A percentile compares a stretch with the other conserved stretches of the same genome.
These are phyloP conservation scores for Bidens hawaiensis DNA, from an alignment of 140 eudicot species.

Conservation along the genomic window DNA sequence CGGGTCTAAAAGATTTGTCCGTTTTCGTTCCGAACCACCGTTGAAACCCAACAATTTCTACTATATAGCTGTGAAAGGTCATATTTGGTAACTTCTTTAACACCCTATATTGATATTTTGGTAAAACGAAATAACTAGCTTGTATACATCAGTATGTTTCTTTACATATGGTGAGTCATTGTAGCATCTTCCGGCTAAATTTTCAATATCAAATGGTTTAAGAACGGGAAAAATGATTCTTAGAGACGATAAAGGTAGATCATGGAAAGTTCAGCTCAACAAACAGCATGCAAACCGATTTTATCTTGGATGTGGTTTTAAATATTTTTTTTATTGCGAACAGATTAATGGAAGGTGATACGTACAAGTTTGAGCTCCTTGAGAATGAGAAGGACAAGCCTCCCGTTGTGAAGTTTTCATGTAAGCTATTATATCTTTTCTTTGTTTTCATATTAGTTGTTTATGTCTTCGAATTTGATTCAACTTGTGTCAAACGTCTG, in stretches of 20 bases:
- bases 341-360: slow-evolving; percentile 18
- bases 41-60: too few species aligned
- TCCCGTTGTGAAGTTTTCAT: slow-evolving; percentile 13
- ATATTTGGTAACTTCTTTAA: slow-evolving; percentile 16
- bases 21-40: too few species aligned
- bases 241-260: slow-evolving; percentile 10
- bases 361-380: slow-evolving; percentile 22
- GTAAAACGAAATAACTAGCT: neutral
- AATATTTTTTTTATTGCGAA: slow-evolving; percentile 1
- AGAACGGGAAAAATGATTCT: slow-evolving; percentile 14
- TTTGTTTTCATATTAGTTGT: neutral
- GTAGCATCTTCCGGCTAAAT: slow-evolving; percentile 7
- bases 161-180: neutral
- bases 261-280: slow-evolving; percentile 1
- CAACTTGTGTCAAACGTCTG: neutral
- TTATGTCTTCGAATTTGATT: neutral
- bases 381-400: too few species aligned
- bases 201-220: slow-evolving; percentile 19
- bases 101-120: neutral
- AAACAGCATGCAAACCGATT: neutral
- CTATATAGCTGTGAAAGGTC: neutral
- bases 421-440: neutral
- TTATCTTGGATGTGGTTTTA: neutral
- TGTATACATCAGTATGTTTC: neutral
- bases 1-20: too few species aligned